phyloP scores from a whole-genome alignment of 306 rosid genomes.

The Dalbergia oliveri region DNA sequence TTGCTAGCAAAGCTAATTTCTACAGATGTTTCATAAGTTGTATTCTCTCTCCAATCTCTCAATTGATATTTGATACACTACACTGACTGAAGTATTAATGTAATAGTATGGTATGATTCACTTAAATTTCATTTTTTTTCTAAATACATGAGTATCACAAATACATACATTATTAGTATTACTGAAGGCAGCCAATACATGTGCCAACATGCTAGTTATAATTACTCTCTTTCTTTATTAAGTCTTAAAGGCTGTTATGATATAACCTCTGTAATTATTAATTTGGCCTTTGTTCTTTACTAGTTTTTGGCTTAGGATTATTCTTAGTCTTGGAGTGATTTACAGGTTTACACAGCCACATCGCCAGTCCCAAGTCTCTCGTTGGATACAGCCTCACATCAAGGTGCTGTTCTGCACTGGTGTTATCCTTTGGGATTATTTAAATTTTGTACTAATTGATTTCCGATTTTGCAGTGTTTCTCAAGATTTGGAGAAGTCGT shows the following conservation, averaged over 20 bases:
- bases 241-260: constrained; percentile 30
- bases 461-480: constrained; percentile 66
- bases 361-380: constrained; percentile 89
- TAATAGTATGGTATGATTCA: constrained; percentile 22
- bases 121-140: constrained; percentile 9
- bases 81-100: constrained; percentile 2
- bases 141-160: constrained; percentile 3
- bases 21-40: constrained; percentile 22
- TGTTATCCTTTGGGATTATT: constrained; percentile 31
- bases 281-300: constrained; percentile 21
- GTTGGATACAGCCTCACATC: constrained; percentile 95
- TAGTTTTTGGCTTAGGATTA: constrained; percentile 23
- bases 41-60: constrained; percentile 1
- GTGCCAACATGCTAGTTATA: background rate
- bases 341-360: constrained; percentile 80
- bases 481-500: constrained; percentile 90
- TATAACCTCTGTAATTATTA: constrained; percentile 18
- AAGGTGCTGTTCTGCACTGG: constrained; percentile 61
- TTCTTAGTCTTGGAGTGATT: constrained; percentile 45
- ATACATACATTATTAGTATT: background rate
- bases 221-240: background rate
- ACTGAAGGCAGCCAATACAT: constrained; percentile 8
- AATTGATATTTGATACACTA: constrained; percentile 13
- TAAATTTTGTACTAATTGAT: constrained; percentile 44
- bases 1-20: constrained; percentile 17